Percentiles rank a stretch among this genome's conserved stretches.
These are phyloP conservation scores for Madurella mycetomatis DNA, from an alignment of 2,329 filamentous ascomycete species.

Conservation along the genomic window DNA sequence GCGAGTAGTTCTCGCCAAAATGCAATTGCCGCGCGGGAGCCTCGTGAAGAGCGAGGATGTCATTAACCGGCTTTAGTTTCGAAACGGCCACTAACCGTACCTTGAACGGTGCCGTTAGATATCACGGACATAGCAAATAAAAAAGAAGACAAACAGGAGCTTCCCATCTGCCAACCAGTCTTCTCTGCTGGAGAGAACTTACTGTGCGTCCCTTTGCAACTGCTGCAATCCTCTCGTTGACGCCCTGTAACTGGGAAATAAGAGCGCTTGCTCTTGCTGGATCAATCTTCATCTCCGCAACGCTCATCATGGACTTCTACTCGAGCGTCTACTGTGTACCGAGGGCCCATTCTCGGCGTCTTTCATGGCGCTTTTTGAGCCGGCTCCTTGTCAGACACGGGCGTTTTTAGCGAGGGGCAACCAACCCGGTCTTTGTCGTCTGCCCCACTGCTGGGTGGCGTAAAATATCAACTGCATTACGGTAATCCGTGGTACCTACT, in stretches of 20 bases:
- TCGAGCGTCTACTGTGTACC: not conserved
- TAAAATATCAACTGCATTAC: not conserved
- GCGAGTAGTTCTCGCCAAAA: slow-evolving; percentile 95
- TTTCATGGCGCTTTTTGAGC: too few species aligned
- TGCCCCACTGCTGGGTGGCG: not conserved
- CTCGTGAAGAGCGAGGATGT: slow-evolving; percentile 79
- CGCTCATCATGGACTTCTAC: slow-evolving; percentile 37
- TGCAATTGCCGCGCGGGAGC: slow-evolving; percentile 59
- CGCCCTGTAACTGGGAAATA: slow-evolving; percentile 56
- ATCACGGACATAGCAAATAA: slow-evolving; percentile 1
- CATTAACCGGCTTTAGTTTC: slow-evolving; percentile 89
- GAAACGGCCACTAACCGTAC: slow-evolving; percentile 90
- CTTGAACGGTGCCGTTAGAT: slow-evolving; percentile 37
- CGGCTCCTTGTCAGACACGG: too few species aligned
- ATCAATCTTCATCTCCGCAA: slow-evolving; percentile 57
- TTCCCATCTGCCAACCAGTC: too few species aligned
- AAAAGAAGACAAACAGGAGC: too few species aligned
- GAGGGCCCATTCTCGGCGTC: too few species aligned
- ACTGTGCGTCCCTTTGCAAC: slow-evolving; percentile 52
- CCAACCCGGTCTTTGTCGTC: not conserved
- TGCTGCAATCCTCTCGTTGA: slow-evolving; percentile 54
- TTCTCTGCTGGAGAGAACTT: slow-evolving; percentile 29
- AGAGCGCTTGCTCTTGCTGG: slow-evolving; percentile 58
- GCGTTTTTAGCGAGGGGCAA: too few species aligned
- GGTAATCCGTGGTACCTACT: not conserved